Evolutionary conservation across 1,139 yeast species (phyloP).

Genomic region (Scheffersomyces segobiensis): DNA sequence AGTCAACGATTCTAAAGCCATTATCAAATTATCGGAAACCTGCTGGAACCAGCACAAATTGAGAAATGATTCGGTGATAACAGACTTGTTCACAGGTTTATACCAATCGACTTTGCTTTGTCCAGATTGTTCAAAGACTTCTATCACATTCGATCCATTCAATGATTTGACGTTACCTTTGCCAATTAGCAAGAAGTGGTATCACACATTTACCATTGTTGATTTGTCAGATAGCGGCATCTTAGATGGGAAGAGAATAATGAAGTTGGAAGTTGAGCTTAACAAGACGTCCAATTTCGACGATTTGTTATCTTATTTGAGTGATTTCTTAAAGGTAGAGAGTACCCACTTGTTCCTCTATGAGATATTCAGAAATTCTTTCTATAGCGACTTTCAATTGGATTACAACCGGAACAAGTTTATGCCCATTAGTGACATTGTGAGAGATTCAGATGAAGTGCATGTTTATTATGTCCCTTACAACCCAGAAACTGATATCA

Average conservation of each 20-base stretch:
- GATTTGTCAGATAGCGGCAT: slow-evolving; percentile 52
- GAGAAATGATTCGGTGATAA: slow-evolving; percentile 83
- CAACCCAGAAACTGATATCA: slow-evolving; percentile 41
- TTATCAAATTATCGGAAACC: slow-evolving; percentile 61
- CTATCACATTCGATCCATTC: slow-evolving; percentile 92
- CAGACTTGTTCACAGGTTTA: slow-evolving; percentile 85
- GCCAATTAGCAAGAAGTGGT: slow-evolving; percentile 79
- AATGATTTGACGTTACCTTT: slow-evolving; percentile 88
- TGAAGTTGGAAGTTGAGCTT: slow-evolving; percentile 67
- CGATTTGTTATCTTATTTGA: slow-evolving; percentile 63
- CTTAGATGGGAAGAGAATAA: slow-evolving; percentile 17
- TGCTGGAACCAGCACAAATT: slow-evolving; percentile 82
- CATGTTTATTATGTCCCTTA: slow-evolving; percentile 69
- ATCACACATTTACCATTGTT: slow-evolving; percentile 61
- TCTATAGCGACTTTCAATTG: slow-evolving; percentile 71
- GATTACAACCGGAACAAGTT: slow-evolving; percentile 58
- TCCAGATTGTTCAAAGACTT: slow-evolving; percentile 78
- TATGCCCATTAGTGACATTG: slow-evolving; percentile 69
- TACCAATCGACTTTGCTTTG: slow-evolving; percentile 89
- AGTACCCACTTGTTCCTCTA: slow-evolving; percentile 53
- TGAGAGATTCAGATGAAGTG: slow-evolving; percentile 62
- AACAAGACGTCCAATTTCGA: slow-evolving; percentile 63
- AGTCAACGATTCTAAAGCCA: slow-evolving; percentile 53
- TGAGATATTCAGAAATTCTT: slow-evolving; percentile 69
- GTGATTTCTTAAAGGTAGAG: slow-evolving; percentile 50